A percentile compares a stretch with the other conserved stretches of the same genome.
Evolutionary conservation across 2,329 filamentous ascomycete genomes (phyloP).

Genomic region (Aureobasidium mangrovei): DNA sequence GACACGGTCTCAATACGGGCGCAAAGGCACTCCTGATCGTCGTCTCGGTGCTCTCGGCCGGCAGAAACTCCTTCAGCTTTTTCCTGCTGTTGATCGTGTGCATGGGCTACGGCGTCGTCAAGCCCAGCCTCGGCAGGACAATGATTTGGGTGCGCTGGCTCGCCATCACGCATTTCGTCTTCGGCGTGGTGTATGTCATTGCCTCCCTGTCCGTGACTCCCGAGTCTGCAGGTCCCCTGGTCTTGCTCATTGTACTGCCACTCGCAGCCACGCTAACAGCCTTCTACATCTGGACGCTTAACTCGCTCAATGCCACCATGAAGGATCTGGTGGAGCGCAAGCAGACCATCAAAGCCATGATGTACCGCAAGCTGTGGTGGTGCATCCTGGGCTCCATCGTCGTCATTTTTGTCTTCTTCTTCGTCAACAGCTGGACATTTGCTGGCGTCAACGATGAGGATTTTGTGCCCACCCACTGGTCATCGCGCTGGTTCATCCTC

Average conservation of each 20-base stretch:
- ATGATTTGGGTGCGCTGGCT: constrained; percentile 93
- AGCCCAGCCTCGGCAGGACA: constrained; percentile 78
- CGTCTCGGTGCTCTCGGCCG: constrained; percentile 88
- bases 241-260: constrained; percentile 87
- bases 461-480: constrained; percentile 95
- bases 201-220: constrained; percentile 83
- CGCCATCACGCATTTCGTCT: constrained; percentile 86
- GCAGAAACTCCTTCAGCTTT: constrained; percentile 94
- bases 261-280: constrained; percentile 85
- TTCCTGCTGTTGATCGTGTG: constrained; percentile 96
- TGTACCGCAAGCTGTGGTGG: constrained; percentile 99
- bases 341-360: constrained; percentile 82
- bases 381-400: constrained; percentile 86
- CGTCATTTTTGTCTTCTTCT: constrained; percentile 97
- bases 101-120: constrained; percentile 98
- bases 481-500: constrained; percentile 91
- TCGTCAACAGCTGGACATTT: constrained; percentile 94
- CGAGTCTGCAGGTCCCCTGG: constrained; percentile 78
- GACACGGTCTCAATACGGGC: constrained; percentile 72
- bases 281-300: constrained; percentile 98
- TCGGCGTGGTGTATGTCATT: constrained; percentile 86
- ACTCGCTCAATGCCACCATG: constrained; percentile 87
- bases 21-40: constrained; percentile 81
- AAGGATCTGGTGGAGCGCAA: constrained; percentile 93
- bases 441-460: constrained; percentile 75